phyloP scores from a whole-genome alignment of 2,329 filamentous ascomycete species.

The Colletotrichum chlorophyti region DNA sequence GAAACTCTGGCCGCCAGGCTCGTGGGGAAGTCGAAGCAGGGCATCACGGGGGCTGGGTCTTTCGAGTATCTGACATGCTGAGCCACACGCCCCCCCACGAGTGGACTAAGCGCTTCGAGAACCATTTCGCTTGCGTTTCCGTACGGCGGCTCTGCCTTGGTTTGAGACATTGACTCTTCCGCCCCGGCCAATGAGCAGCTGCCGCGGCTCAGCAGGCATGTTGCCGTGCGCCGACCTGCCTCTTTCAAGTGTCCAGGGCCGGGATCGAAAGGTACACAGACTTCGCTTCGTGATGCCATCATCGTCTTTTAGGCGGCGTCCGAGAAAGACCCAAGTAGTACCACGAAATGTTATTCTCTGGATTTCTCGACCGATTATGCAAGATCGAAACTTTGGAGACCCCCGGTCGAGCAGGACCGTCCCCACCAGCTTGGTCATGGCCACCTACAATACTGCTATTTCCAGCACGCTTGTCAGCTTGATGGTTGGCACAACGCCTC shows the following conservation, averaged over 20 bases:
- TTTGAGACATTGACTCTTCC: neutral
- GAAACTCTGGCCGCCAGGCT: constrained; percentile 19
- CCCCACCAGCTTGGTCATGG: too few relatives aligned
- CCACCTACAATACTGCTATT: too few relatives aligned
- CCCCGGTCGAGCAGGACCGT: too few relatives aligned
- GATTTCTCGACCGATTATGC: too few relatives aligned
- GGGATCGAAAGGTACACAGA: neutral
- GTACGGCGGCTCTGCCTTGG: constrained; percentile 8
- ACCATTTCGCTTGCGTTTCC: constrained; percentile 8
- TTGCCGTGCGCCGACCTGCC: neutral
- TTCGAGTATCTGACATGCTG: too few relatives aligned
- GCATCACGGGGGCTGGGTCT: neutral
- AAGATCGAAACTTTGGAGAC: too few relatives aligned
- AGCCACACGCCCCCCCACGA: too few relatives aligned
- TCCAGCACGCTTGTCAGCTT: too few relatives aligned
- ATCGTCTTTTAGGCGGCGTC: neutral
- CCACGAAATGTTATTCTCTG: too few relatives aligned
- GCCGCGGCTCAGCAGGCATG: neutral
- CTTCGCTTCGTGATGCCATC: neutral
- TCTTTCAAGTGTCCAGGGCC: neutral
- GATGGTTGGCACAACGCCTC: too few relatives aligned
- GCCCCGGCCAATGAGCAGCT: neutral
- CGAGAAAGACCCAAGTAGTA: too few relatives aligned
- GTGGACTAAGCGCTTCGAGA: neutral
- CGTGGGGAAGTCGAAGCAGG: neutral